Conservation (phyloP, 2,329 filamentous ascomycete genomes). For the Catunica adiposa region DNA sequence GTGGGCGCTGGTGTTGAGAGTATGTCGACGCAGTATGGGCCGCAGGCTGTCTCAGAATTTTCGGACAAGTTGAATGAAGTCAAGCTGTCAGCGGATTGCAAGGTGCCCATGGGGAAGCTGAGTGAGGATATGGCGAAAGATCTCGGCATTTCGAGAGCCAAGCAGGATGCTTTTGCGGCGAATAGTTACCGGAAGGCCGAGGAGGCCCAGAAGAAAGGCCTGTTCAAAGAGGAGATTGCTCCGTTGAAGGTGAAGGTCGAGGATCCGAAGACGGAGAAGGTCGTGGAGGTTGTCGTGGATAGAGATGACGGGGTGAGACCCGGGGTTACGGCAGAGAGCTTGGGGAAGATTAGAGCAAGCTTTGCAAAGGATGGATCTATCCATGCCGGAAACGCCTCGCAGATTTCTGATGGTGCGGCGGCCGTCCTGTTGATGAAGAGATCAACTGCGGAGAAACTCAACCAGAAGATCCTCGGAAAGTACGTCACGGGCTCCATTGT, state of each 20-base stretch:
- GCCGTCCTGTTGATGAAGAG: slow-evolving; percentile 94
- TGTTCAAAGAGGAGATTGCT: slow-evolving; percentile 82
- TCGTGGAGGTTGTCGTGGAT: slow-evolving; percentile 64
- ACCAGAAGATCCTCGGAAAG: slow-evolving; percentile 82
- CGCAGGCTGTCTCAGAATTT: slow-evolving; percentile 79
- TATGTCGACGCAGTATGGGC: slow-evolving; percentile 87
- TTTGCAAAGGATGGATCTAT: slow-evolving; percentile 87
- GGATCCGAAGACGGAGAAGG: slow-evolving; percentile 80
- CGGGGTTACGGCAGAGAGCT: slow-evolving; percentile 71
- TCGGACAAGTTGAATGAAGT: slow-evolving; percentile 71
- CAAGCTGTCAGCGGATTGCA: slow-evolving; percentile 81
- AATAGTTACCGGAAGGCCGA: slow-evolving; percentile 78
- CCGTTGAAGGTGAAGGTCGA: slow-evolving; percentile 76
- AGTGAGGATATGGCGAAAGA: slow-evolving; percentile 93
- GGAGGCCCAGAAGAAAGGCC: slow-evolving; percentile 70
- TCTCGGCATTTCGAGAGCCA: slow-evolving; percentile 49
- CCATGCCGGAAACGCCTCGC: slow-evolving; percentile 89
- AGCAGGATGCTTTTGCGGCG: slow-evolving; percentile 91
- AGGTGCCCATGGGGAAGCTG: slow-evolving; percentile 87
- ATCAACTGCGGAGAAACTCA: slow-evolving; percentile 71
- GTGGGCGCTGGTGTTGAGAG: slow-evolving; percentile 91
- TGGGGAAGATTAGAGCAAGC: slow-evolving; percentile 79
- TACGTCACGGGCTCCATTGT: slow-evolving; percentile 73
- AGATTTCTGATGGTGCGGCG: slow-evolving; percentile 90
- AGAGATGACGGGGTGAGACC: slow-evolving; percentile 76